Base-by-base conservation (phyloP, 306 rosid genomes). In the Fagus sylvatica region DNA sequence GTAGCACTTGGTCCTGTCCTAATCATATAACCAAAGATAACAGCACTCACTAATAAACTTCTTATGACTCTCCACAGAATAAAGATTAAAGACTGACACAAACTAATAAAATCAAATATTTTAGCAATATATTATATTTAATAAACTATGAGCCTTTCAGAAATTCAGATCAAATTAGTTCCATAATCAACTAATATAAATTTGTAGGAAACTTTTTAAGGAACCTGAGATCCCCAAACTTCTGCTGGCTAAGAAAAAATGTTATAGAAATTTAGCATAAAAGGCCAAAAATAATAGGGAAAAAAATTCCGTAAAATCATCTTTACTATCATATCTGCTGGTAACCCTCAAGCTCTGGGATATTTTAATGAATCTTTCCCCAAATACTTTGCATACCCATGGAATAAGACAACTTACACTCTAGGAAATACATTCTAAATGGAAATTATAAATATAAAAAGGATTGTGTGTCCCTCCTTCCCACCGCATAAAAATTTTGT, bases 1-100 rank as follows among this genome's bases (percentile, higher is more conserved):
- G 87, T 81, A 96, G 85, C 72, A 81, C 86, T 64, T 81, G 85
- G 78, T 87, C 87, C 99, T 96, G 98, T 84, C 85, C 84, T 65
- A 89, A 82, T 75, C 56, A 22, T 46, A 56, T 9, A 71, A 41
- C 59, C 66, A 48, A 59, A 33, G 41, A 76, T 49, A 67, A 16
- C 8, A 65, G 68, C 55, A 70, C 57, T 72, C 53, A 33, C 22
- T 74, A 70, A 22, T n/a, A 69, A 73, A 53, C 56, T 40, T 59
- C 41, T 30, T 49, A 30, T 28, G 34, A 57, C 13, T 57, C 64
- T 34, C 32, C 16, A 28, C 64, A 2, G 64, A 32, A 48, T n/a
- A n/a, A n/a, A n/a, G n/a, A n/a, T n/a, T 36, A 22, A 69, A 49
- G 36, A 70, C 28, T 9, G 51, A 46, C 1, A 46, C 51, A 46